A percentile compares a stretch with the other conserved stretches of the same genome.
Evolutionary conservation across 768 basidiomycete genomes (phyloP).

Genomic region (Kwoniella bestiolae): DNA sequence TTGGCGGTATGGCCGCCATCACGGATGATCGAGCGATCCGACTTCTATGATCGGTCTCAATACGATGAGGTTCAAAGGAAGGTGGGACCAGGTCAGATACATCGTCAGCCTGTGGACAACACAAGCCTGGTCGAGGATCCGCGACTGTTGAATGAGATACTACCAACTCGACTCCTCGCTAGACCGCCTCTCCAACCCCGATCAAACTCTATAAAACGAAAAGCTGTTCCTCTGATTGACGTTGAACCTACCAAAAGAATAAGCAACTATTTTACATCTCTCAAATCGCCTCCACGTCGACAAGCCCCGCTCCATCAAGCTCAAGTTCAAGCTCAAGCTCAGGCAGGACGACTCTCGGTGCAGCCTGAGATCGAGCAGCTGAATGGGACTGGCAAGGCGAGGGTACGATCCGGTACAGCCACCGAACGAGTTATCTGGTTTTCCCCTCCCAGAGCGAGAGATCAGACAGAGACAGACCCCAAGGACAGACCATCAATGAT

Average conservation of each 20-base stretch:
- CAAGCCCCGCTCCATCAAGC: neutral
- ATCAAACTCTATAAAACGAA: constrained; percentile 20
- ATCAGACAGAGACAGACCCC: neutral
- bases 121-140: too few species aligned
- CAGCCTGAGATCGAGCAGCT: neutral
- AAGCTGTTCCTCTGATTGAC: constrained; percentile 11
- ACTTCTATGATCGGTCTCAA: neutral
- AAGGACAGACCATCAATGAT: neutral
- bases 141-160: too few species aligned
- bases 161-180: too few species aligned
- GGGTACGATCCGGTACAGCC: constrained; percentile 8
- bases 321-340: neutral
- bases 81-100: too few species aligned
- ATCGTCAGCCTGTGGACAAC: too few species aligned
- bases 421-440: constrained; percentile 9
- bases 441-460: neutral
- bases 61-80: neutral
- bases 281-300: neutral
- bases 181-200: too few species aligned
- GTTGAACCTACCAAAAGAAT: neutral
- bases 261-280: constrained; percentile 3
- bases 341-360: neutral
- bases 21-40: neutral
- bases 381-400: neutral
- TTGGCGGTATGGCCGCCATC: constrained; percentile 25